Percentiles rank a stretch among this genome's conserved stretches.
phyloP scores from a whole-genome alignment of 164 flowering plant genomes.

The Umbellularia californica region DNA sequence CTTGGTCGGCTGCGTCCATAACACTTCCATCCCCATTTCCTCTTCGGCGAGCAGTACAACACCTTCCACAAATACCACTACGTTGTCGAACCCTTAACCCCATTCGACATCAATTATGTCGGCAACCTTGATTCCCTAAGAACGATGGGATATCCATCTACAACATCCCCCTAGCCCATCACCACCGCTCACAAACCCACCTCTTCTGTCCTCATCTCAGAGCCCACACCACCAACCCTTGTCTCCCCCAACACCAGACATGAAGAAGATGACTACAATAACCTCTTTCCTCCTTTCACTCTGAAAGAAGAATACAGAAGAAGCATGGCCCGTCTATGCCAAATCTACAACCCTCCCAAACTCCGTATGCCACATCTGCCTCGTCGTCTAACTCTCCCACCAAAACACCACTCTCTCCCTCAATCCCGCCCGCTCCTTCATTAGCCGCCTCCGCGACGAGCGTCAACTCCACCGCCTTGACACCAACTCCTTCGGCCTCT shows the following conservation, averaged over 20 bases:
- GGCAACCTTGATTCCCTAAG: too few species aligned
- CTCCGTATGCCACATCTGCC: slow-evolving; percentile 78
- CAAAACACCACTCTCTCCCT: slow-evolving; percentile 46
- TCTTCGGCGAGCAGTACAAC: too few species aligned
- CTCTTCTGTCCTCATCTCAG: neutral
- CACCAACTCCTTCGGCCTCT: slow-evolving; percentile 85
- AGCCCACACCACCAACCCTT: neutral
- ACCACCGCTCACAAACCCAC: neutral
- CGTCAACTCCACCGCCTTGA: slow-evolving; percentile 90
- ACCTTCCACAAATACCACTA: too few species aligned
- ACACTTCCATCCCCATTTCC: too few species aligned
- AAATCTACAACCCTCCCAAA: slow-evolving; percentile 49
- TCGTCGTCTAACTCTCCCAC: slow-evolving; percentile 77
- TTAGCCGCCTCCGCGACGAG: slow-evolving; percentile 75
- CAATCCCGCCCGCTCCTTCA: slow-evolving; percentile 69
- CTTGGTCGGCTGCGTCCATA: too few species aligned
- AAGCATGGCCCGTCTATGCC: slow-evolving; percentile 66
- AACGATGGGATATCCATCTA: too few species aligned
- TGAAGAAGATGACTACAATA: slow-evolving; percentile 11
- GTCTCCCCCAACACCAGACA: neutral
- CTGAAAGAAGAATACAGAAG: slow-evolving; percentile 72
- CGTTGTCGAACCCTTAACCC: too few species aligned
- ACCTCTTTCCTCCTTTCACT: slow-evolving; percentile 41
- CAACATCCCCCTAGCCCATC: neutral
- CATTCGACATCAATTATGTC: too few species aligned